A percentile compares a stretch with the other conserved stretches of the same genome.
Conservation (phyloP, 345 rosid genomes). For the Populus euphratica region DNA sequence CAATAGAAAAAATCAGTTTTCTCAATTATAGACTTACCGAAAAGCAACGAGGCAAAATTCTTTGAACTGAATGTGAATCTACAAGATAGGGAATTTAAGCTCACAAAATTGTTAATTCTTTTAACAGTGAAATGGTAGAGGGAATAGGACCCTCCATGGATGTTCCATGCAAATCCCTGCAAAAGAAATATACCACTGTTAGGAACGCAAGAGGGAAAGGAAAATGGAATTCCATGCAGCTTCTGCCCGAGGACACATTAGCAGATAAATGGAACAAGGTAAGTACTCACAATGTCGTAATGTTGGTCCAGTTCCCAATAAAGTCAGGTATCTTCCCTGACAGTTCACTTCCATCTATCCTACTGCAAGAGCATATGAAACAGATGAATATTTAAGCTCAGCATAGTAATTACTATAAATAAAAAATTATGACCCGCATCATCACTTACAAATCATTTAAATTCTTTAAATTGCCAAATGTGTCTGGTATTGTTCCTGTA, state of each 20-base stretch:
- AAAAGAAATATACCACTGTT: not conserved
- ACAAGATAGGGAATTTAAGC: slow-evolving; percentile 15
- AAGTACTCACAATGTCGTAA: slow-evolving; percentile 54
- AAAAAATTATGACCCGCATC: not conserved
- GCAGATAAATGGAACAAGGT: not conserved
- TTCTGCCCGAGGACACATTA: not conserved
- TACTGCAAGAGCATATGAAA: slow-evolving; percentile 31
- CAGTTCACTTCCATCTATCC: slow-evolving; percentile 72
- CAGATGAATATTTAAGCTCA: not conserved
- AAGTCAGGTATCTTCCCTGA: slow-evolving; percentile 77
- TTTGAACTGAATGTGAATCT: not conserved
- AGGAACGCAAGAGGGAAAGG: not conserved
- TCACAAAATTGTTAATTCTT: slow-evolving; percentile 52
- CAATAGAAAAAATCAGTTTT: not conserved
- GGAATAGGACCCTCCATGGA: slow-evolving; percentile 92
- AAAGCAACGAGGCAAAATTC: not conserved
- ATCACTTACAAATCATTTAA: slow-evolving; percentile 68
- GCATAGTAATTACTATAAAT: not conserved
- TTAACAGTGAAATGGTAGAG: slow-evolving; percentile 47
- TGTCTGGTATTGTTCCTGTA: slow-evolving; percentile 63
- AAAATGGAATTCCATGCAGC: not conserved
- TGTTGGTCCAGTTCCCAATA: slow-evolving; percentile 72
- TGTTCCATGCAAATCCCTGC: slow-evolving; percentile 77
- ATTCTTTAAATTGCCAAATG: slow-evolving; percentile 58
- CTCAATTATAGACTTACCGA: not conserved